phyloP scores from a whole-genome alignment of 2,329 filamentous ascomycete species.

The Aspergillus sp. region DNA sequence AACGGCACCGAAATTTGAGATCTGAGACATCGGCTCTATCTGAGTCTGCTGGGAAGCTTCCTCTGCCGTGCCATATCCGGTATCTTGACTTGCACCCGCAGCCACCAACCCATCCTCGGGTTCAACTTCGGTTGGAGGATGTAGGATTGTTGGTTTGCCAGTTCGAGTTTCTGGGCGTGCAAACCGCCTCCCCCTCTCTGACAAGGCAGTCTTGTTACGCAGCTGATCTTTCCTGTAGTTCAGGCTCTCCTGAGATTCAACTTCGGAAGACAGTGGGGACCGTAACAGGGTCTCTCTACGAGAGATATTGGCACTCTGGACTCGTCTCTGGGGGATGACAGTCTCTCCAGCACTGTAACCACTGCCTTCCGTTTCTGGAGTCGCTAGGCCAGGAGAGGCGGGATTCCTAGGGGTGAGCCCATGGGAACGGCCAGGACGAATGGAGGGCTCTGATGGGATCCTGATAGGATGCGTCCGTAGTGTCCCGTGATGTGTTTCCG shows the following conservation, averaged over 20 bases:
- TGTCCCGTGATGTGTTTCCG: conserved; percentile 53
- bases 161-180: conserved; percentile 13
- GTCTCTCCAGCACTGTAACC: conserved; percentile 28
- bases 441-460: conserved; percentile 51
- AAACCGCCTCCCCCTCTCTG: conserved; percentile 16
- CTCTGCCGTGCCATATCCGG: conserved; percentile 23
- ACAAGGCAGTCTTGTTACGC: conserved; percentile 12
- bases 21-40: conserved; percentile 27
- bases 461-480: conserved; percentile 26
- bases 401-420: conserved; percentile 27
- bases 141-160: conserved; percentile 11
- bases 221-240: conserved; percentile 19
- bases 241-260: conserved; percentile 22
- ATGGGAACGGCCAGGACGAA: conserved; percentile 42
- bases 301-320: conserved; percentile 33
- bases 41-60: conserved; percentile 18
- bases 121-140: conserved; percentile 9
- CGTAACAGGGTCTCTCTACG: conserved; percentile 31
- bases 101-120: conserved; percentile 8
- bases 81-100: conserved; percentile 20
- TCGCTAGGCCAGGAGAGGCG: conserved; percentile 36
- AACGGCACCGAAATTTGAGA: conserved; percentile 63
- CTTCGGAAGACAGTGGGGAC: conserved; percentile 32
- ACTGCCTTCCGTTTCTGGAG: conserved; percentile 40
- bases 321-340: conserved; percentile 24